Conservation (phyloP, 225 moss, liverwort and hornwort species). For the Physcomitrellopsis africana region DNA sequence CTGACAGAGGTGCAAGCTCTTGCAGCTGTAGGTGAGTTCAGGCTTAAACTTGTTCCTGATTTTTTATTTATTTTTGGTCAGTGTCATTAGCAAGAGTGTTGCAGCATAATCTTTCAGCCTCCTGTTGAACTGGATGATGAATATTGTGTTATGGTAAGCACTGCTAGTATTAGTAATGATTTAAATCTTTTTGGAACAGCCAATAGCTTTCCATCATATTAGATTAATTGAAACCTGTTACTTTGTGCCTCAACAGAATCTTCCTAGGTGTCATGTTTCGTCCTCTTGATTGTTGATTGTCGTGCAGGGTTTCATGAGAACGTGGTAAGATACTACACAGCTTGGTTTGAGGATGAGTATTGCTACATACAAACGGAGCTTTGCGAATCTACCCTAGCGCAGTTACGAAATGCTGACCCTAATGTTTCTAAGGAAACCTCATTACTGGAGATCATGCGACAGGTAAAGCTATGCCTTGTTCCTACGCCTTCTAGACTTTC, state of each 20-base stretch:
- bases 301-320: conserved; percentile 78
- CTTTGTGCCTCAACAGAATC: neutral
- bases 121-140: neutral
- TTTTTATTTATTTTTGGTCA: neutral
- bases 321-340: conserved; percentile 83
- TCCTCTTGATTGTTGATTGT: conserved; percentile 16
- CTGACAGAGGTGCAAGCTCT: conserved; percentile 95
- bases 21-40: conserved; percentile 80
- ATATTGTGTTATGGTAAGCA: neutral
- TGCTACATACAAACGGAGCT: conserved; percentile 95
- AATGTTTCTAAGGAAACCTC: conserved; percentile 63
- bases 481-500: conserved; percentile 4
- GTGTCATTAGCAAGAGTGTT: conserved; percentile 8
- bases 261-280: conserved; percentile 5
- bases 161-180: neutral
- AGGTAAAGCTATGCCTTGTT: conserved; percentile 43
- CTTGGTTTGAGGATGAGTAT: conserved; percentile 97
- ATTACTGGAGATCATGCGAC: conserved; percentile 74
- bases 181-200: neutral
- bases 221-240: conserved; percentile 5
- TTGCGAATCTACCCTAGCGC: conserved; percentile 66
- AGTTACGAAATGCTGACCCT: conserved; percentile 67
- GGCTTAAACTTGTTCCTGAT: conserved; percentile 23
- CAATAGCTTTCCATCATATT: neutral
- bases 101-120: neutral